Conservation (phyloP, 2,329 filamentous ascomycete genomes). For the Fusarium nygamai region DNA sequence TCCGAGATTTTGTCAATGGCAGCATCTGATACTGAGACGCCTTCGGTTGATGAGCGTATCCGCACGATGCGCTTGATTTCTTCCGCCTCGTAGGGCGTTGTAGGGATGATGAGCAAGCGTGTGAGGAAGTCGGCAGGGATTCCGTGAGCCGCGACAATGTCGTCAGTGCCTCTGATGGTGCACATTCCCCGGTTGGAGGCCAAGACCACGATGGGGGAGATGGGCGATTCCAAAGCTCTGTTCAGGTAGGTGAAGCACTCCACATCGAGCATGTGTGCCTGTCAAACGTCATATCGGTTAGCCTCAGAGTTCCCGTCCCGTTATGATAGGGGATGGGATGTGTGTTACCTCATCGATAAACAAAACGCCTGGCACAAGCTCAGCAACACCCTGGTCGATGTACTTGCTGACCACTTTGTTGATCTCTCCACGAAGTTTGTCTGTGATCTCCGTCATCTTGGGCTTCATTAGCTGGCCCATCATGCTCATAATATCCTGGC, state of each 20-base stretch:
- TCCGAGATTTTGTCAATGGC: conserved; percentile 88
- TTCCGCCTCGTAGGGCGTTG: conserved; percentile 84
- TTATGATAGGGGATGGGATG: conserved; percentile 8
- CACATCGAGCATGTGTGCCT: conserved; percentile 99
- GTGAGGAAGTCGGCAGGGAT: conserved; percentile 93
- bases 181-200: conserved; percentile 96
- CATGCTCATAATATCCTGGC: conserved; percentile 99
- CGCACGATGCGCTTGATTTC: conserved; percentile 95
- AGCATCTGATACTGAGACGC: conserved; percentile 79
- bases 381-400: conserved; percentile 97
- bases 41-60: conserved; percentile 84
- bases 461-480: conserved; percentile 99
- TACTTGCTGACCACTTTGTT: conserved; percentile 99
- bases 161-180: conserved; percentile 86
- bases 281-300: conserved; percentile 39
- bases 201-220: conserved; percentile 96
- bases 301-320: conserved; percentile 31
- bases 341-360: conserved; percentile 93
- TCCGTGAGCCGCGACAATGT: conserved; percentile 88
- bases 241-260: conserved; percentile 99
- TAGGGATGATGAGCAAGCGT: conserved; percentile 95
- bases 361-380: conserved; percentile 95
- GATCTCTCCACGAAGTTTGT: conserved; percentile 94
- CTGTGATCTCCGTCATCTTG: conserved; percentile 99
- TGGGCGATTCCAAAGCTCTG: conserved; percentile 92